phyloP scores from a whole-genome alignment of 192 early-diverging fungal genomes.

The Helicostylum pulchrum region DNA sequence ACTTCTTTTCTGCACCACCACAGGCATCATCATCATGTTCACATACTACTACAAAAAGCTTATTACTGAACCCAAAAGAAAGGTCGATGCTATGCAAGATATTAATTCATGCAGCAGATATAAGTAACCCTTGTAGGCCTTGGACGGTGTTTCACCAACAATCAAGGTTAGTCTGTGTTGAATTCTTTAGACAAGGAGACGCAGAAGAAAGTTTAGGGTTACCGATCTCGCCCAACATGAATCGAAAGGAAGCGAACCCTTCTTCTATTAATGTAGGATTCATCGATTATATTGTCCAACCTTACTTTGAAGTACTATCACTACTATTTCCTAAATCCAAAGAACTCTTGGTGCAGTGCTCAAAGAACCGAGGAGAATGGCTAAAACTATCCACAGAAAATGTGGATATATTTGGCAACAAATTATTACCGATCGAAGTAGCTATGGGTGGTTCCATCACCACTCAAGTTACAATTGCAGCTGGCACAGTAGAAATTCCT shows the following conservation, averaged over 20 bases:
- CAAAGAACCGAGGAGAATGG: constrained; percentile 58
- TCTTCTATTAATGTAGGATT: constrained; percentile 77
- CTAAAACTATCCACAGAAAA: constrained; percentile 26
- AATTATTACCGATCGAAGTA: not conserved
- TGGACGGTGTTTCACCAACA: constrained; percentile 82
- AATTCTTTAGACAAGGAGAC: constrained; percentile 89
- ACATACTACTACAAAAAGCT: no score
- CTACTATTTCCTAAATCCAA: constrained; percentile 68
- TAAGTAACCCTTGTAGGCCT: constrained; percentile 84
- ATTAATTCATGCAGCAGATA: constrained; percentile 86
- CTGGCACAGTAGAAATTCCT: constrained; percentile 11
- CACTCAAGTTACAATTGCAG: not conserved
- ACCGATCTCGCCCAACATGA: constrained; percentile 87
- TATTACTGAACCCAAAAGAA: constrained; percentile 40
- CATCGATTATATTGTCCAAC: constrained; percentile 80
- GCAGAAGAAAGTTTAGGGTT: constrained; percentile 69
- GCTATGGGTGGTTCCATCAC: not conserved
- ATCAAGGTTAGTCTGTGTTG: constrained; percentile 81
- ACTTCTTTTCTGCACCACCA: no score
- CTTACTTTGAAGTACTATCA: constrained; percentile 78
- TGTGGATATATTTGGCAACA: not conserved
- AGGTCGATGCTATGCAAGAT: constrained; percentile 60
- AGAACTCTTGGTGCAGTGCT: constrained; percentile 51
- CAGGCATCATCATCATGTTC: no score
- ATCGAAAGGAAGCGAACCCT: constrained; percentile 67